These are phyloP conservation scores for Apophysomyces variabilis DNA, from an alignment of 371 early-diverging fungal genomes.

Conservation along the genomic window DNA sequence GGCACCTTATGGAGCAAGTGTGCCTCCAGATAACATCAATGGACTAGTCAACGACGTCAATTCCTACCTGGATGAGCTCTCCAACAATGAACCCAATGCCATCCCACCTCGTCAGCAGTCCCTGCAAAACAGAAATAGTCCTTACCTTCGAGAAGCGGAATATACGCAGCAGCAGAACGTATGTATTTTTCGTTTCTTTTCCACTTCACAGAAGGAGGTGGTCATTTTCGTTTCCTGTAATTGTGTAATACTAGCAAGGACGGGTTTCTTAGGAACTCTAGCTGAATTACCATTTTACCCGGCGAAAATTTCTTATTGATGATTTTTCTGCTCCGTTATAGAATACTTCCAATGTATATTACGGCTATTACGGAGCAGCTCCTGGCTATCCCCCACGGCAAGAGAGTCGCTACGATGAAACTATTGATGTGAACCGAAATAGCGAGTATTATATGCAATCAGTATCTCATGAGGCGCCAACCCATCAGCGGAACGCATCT, in stretches of 20 bases:
- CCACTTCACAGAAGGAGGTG: neutral
- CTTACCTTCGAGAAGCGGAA: constrained; percentile 15
- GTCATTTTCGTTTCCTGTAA: neutral
- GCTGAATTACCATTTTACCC: neutral
- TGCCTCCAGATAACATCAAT: constrained; percentile 14
- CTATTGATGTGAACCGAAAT: neutral
- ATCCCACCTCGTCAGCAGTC: constrained; percentile 26
- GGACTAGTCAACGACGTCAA: constrained; percentile 8
- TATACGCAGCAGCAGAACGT: constrained; percentile 9
- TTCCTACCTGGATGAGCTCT: constrained; percentile 19
- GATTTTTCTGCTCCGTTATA: neutral
- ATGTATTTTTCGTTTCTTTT: constrained; percentile 7
- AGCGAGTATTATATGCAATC: neutral
- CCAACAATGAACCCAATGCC: constrained; percentile 11
- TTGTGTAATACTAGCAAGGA: too few species aligned
- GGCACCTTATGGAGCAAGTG: constrained; percentile 16
- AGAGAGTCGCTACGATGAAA: constrained; percentile 4
- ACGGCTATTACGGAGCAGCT: constrained; percentile 16
- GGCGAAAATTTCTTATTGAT: neutral
- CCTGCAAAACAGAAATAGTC: constrained; percentile 12
- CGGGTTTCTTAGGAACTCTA: neutral
- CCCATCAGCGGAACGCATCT: constrained; percentile 11
- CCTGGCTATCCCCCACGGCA: constrained; percentile 1
- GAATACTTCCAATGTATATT: constrained; percentile 20
- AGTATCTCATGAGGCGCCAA: neutral